Base-by-base conservation (phyloP, 2,329 filamentous ascomycete genomes). In the Claviceps maximensis region DNA sequence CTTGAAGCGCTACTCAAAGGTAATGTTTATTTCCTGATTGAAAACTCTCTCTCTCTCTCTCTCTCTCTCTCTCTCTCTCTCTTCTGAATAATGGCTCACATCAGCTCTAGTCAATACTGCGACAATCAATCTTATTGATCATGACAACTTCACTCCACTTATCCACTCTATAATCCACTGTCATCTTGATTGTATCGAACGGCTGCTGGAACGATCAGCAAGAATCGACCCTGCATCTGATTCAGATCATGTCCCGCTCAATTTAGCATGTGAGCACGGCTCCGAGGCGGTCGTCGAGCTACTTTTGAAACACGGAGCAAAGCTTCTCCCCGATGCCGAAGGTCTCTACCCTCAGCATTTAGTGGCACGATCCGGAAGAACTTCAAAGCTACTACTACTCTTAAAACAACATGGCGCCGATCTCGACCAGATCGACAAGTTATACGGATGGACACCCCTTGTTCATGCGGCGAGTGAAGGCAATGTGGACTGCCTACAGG, bases 391-490 rank as follows among this genome's bases (percentile, higher is more conserved):
- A 29, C 75, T 97, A 12, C 72, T 90, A 15, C 75, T 96, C 41
- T 75, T 98, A 13, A 86, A 89, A 65, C 77, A 86, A 50, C 90
- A 93, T 62, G 90, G 90, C 1, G 91, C 89, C 23, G 84, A 98
- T 65, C 76, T 98, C 45, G 82, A 98, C 62, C 90, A 97, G 66
- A 77, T 88, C 33, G 93, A 98, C 68, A 97, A 95, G 69, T 76
- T 98, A 17, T 97, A 97, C 61, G 89, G 91, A 56, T 98, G 93
- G 93, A 97, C 93, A 2, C 90, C 93, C 0, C 75, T 98, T 5
- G 93, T 98, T 54, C 91, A 98, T 66, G 91, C 93, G 2, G 93
- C 93, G 10, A 95, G 90, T 64, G 93, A 98, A 71, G 93, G 93
- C 23, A 94, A 95, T 64, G 86, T 96, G 1, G 83, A 86, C 27